Evolutionary conservation across 192 early-diverging fungal species (phyloP), one percentile per base, ranked within the genome.

Genomic region (Endogone sp.): DNA sequence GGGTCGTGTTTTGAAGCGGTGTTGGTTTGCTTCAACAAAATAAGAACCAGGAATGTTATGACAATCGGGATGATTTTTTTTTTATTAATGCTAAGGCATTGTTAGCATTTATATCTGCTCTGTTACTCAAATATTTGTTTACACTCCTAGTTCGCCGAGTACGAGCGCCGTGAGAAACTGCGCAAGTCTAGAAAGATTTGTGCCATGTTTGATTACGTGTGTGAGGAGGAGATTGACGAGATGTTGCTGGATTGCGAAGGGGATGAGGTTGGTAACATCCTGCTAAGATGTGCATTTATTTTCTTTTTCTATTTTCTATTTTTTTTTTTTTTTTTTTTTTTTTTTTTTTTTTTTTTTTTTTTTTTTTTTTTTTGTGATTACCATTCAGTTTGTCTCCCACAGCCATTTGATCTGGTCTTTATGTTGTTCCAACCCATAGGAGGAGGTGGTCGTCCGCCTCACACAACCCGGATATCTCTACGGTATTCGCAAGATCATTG

Each of bases 391-490:
- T n/a, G n/a, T n/a, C n/a, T n/a, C n/a, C n/a, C n/a, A n/a, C n/a
- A n/a, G n/a, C n/a, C n/a, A n/a, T n/a, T n/a, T n/a, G n/a, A n/a
- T n/a, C n/a, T n/a, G n/a, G 55, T 11, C 55, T 11, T 56, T 56
- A 56, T n/a, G 11, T 30, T 44, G 4, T 58, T 56, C 28, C 29
- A 59, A 55, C 58, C 10, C 54, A 55, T 49, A 89, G 83, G 95
- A 97, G 62, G 87, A 94, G 72, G 88, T 89, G n/a, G 93, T 98
- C 72, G 84, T 90, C 54, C 89, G 92, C 67, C 88, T 96, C 62
- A 92, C 93, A 49, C 84, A 89, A 27, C 83, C 81, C 10, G 90
- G 90, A 2, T 94, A 95, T 70, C 69, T 92, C 67, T 66, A 81
- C 63, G 83, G 78, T 68, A 86, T 92, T 65, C 85, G 92, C 61